Conservation (phyloP, 176 grass and related monocot genomes). For the Avena eriantha region DNA sequence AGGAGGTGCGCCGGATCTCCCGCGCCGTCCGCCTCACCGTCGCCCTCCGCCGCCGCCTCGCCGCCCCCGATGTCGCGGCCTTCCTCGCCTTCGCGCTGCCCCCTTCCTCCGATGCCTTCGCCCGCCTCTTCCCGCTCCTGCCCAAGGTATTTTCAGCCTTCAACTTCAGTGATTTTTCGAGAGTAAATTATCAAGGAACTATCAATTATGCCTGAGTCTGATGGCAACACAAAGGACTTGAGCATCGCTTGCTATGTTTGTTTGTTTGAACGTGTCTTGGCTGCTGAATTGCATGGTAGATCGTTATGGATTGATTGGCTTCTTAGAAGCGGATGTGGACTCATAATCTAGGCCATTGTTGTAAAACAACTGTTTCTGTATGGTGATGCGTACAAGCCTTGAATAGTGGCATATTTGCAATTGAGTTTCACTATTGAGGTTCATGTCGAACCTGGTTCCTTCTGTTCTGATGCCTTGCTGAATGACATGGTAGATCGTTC, state of each 20-base stretch:
- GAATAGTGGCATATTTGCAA: background rate
- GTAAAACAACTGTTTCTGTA: background rate
- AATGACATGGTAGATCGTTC: background rate
- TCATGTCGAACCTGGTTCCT: background rate
- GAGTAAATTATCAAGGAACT: no score
- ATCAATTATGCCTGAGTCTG: background rate
- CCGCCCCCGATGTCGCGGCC: slow-evolving; percentile 42
- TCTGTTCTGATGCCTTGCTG: background rate
- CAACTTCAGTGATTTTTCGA: no score
- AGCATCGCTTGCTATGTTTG: background rate
- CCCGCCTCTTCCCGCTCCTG: slow-evolving; percentile 55
- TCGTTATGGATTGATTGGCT: no score
- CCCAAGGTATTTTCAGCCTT: slow-evolving; percentile 52
- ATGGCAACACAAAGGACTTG: background rate
- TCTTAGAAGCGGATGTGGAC: background rate
- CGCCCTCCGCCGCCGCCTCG: slow-evolving; percentile 68
- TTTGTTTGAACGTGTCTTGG: background rate
- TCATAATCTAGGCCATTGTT: background rate
- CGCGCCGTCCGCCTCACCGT: slow-evolving; percentile 74
- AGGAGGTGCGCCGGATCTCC: slow-evolving; percentile 79
- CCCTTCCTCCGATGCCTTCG: slow-evolving; percentile 52
- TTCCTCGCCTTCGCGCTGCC: slow-evolving; percentile 66
- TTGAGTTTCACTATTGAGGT: background rate
- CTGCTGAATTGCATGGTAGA: background rate
- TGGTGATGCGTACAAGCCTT: background rate